Conservation (phyloP, 1,139 yeast species). For the Protomyces gravidus region DNA sequence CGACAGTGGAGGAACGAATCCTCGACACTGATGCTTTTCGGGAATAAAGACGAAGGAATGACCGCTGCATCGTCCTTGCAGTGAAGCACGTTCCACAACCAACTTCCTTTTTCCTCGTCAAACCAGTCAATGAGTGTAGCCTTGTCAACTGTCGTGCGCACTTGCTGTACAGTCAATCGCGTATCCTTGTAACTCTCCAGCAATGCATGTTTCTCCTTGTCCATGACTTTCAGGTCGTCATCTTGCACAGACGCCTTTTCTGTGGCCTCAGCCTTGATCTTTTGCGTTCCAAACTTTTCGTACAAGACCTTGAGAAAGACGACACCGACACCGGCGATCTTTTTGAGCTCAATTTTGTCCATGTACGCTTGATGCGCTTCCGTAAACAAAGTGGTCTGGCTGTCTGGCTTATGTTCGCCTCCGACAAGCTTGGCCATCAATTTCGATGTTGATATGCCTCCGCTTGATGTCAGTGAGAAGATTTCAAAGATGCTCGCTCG, state of each 20-base stretch:
- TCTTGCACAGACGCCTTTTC: slow-evolving; percentile 2
- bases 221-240: slow-evolving; percentile 12
- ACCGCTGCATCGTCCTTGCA: slow-evolving; percentile 38
- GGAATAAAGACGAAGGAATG: slow-evolving; percentile 36
- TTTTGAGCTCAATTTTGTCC: slow-evolving; percentile 12
- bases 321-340: slow-evolving; percentile 24
- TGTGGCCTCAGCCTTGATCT: neutral
- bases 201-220: slow-evolving; percentile 8
- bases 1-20: slow-evolving; percentile 37
- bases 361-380: slow-evolving; percentile 4
- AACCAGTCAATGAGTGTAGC: slow-evolving; percentile 24
- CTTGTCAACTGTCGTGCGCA: neutral
- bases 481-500: slow-evolving; percentile 37
- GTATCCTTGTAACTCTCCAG: slow-evolving; percentile 1
- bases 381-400: slow-evolving; percentile 34
- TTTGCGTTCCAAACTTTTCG: neutral
- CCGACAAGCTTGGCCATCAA: slow-evolving; percentile 41
- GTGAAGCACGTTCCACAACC: slow-evolving; percentile 38
- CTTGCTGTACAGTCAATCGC: slow-evolving; percentile 2
- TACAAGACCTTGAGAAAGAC: slow-evolving; percentile 30
- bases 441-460: slow-evolving; percentile 40
- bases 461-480: slow-evolving; percentile 40
- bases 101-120: slow-evolving; percentile 31
- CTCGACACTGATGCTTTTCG: slow-evolving; percentile 41
- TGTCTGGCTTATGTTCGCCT: slow-evolving; percentile 39